Conservation (phyloP, 1,284 basidiomycete genomes). For the Takashimella tepidaria region DNA sequence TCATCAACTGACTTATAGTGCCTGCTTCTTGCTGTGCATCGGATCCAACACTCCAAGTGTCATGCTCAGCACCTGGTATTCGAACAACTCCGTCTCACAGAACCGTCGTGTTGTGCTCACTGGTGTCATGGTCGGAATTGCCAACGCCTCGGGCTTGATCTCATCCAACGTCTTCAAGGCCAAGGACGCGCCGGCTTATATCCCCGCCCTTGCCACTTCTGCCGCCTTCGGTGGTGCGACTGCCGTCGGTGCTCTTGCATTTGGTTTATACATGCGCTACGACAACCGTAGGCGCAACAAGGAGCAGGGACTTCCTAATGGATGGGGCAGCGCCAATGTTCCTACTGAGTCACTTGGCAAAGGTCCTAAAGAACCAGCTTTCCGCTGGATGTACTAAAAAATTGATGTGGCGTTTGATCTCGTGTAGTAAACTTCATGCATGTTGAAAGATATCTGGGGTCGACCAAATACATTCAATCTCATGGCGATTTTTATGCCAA, state of each 20-base stretch:
- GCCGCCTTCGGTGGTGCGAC: conserved; percentile 19
- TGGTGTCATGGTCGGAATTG: conserved; percentile 53
- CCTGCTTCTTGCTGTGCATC: conserved; percentile 30
- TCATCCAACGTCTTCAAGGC: conserved; percentile 53
- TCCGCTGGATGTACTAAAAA: conserved; percentile 9
- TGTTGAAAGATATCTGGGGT: no score
- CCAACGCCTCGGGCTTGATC: conserved; percentile 54
- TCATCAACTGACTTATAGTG: background rate
- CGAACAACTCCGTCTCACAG: conserved; percentile 55
- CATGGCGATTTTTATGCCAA: no score
- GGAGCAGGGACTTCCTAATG: conserved; percentile 12
- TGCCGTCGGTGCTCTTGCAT: conserved; percentile 10
- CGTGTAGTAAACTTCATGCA: no score
- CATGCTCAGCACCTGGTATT: conserved; percentile 53
- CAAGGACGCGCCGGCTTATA: conserved; percentile 50
- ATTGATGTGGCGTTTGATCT: background rate
- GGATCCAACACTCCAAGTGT: conserved; percentile 54
- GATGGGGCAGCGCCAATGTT: conserved; percentile 13
- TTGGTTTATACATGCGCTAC: conserved; percentile 17
- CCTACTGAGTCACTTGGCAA: conserved; percentile 12
- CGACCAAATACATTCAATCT: no score
- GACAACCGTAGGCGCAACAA: conserved; percentile 14
- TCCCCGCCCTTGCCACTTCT: conserved; percentile 17
- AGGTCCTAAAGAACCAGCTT: conserved; percentile 14
- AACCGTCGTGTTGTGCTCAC: conserved; percentile 53